phyloP scores from a whole-genome alignment of 2,329 filamentous ascomycete species.

The Didymella keratinophila region DNA sequence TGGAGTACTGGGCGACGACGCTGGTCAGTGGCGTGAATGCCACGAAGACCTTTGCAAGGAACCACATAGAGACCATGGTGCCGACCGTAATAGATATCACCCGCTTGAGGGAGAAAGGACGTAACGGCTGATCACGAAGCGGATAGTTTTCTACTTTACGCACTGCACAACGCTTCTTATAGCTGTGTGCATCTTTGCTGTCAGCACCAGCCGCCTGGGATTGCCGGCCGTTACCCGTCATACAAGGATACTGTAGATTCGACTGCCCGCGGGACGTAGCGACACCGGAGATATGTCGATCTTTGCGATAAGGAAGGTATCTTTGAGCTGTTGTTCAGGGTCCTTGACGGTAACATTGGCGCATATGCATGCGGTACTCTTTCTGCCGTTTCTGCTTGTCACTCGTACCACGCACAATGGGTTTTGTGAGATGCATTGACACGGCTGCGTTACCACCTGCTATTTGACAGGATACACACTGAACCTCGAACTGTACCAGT shows the following conservation, averaged over 20 bases:
- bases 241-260: conserved; percentile 15
- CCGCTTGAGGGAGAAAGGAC: not conserved
- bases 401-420: conserved; percentile 9
- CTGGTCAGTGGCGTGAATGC: conserved; percentile 30
- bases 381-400: conserved; percentile 6
- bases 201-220: conserved; percentile 14
- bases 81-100: conserved; percentile 8
- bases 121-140: not conserved
- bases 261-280: conserved; percentile 21
- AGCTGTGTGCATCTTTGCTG: conserved; percentile 12
- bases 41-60: conserved; percentile 27
- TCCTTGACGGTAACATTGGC: conserved; percentile 2
- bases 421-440: conserved; percentile 19
- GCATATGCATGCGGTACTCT: conserved; percentile 9
- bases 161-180: conserved; percentile 21
- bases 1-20: conserved; percentile 27
- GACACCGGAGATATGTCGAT: conserved; percentile 24
- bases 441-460: conserved; percentile 7
- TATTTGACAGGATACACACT: not conserved
- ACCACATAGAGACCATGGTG: conserved; percentile 33
- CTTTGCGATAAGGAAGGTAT: conserved; percentile 27
- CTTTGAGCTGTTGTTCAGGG: conserved; percentile 5
- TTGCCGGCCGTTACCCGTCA: conserved; percentile 26
- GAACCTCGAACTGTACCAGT: not conserved
- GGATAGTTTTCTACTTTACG: not conserved